Evolutionary conservation across 1,284 basidiomycete species (phyloP).

Genomic region (Leccinum fuscescens): DNA sequence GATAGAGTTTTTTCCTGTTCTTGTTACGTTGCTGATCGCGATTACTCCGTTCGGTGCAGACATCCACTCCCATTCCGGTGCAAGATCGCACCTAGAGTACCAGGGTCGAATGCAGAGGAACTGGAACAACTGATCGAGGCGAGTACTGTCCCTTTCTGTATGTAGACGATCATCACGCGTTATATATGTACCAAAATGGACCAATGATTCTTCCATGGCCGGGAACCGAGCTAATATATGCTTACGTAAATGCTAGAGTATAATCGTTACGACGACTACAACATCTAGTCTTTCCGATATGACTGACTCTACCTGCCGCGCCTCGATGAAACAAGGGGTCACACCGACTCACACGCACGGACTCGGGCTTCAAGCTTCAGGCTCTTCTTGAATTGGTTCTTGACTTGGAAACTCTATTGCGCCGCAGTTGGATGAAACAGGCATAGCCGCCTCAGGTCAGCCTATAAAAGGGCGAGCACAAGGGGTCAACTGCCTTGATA

Average conservation of each 20-base stretch:
- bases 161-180: background rate
- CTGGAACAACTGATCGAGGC: constrained; percentile 20
- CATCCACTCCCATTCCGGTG: constrained; percentile 25
- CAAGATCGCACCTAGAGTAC: constrained; percentile 16
- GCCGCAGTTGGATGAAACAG: too few relatives aligned
- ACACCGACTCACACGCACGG: too few relatives aligned
- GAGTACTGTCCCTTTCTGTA: constrained; percentile 4
- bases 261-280: background rate
- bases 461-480: background rate
- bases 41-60: constrained; percentile 2
- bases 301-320: background rate
- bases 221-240: background rate
- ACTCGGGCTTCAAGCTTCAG: background rate
- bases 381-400: background rate
- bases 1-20: background rate
- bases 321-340: background rate
- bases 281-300: background rate
- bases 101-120: constrained; percentile 5
- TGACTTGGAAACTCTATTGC: background rate
- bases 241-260: background rate
- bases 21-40: background rate
- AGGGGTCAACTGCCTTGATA: background rate
- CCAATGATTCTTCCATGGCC: background rate
- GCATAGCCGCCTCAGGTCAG: too few relatives aligned
- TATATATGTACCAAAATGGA: background rate